Conservation (phyloP, 148 eudicot genomes). For the Linanthus parryae region DNA sequence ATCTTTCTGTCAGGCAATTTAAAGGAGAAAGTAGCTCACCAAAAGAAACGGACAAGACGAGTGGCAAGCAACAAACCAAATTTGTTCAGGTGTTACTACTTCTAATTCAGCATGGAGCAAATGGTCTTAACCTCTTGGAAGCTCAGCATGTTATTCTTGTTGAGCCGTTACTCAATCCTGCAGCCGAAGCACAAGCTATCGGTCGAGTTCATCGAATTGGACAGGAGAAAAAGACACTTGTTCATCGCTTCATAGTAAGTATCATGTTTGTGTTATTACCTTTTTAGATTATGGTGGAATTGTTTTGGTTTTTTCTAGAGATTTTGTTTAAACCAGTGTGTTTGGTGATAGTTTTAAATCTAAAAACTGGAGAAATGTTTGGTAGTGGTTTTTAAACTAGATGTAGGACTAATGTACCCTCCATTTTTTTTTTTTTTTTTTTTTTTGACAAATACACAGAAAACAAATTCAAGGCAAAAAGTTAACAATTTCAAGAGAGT, state of each 20-base stretch:
- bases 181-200: conserved; percentile 95
- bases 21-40: conserved; percentile 43
- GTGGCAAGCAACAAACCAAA: conserved; percentile 10
- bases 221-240: conserved; percentile 64
- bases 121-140: conserved; percentile 95
- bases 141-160: conserved; percentile 95
- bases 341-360: no score
- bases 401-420: no score
- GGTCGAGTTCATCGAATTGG: conserved; percentile 94
- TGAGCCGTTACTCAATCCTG: conserved; percentile 93
- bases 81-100: conserved; percentile 69
- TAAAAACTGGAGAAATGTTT: no score
- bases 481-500: no score
- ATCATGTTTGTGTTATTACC: background rate
- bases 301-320: no score
- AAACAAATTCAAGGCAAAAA: no score
- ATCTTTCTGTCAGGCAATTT: conserved; percentile 63
- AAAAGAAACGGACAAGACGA: conserved; percentile 18
- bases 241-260: conserved; percentile 87
- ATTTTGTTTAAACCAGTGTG: no score
- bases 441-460: no score
- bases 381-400: no score
- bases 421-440: no score
- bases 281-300: background rate
- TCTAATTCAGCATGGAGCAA: conserved; percentile 85